Base-by-base conservation (phyloP, 495 filamentous ascomycete genomes). In the Viridothelium virens region DNA sequence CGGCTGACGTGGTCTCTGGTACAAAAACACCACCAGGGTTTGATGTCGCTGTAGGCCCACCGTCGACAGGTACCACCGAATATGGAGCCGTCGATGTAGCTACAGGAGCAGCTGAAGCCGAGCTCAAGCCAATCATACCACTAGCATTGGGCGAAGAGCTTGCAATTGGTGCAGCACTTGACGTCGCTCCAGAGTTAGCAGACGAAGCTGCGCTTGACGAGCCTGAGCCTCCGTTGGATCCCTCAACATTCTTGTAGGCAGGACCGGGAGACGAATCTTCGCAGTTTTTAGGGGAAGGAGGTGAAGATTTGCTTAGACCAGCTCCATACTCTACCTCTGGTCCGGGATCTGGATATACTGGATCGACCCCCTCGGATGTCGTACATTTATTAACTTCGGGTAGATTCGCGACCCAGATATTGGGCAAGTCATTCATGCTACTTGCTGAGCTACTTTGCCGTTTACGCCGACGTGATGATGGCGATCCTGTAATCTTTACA, bases 271-370 rank as follows among this genome's bases (percentile, higher is more conserved):
- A 16, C 5, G 48, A 53, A 53, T 53, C 34, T 14, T 69, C 62
- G 56, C 67, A 67, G n/a, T 66, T 33, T 3, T 67, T 65, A 1
- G 44, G 36, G 5, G 71, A 38, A 10, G 67, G 34, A 11, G 64
- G 47, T n/a, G 59, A 65, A 18, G 67, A 48, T 65, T 69, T 72
- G 62, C 64, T 70, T 47, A 73, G 63, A 34, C 65, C 68, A 38
- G 66, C 70, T 7, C 61, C 71, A 56, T 76, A 76, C 16, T 67
- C 71, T 44, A 92, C 81, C 64, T 87, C 81, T 6, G 80, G 77
- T 62, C 91, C 91, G 7, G 90, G 88, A 68, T 91, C 76, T n/a
- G 89, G 89, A 76, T 86, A 94, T 14, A 82, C 75, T 38, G 87
- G 81, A 59, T 90, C 84, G n/a, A 74, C 62, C 2, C 71, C 74